phyloP scores from a whole-genome alignment of 331 rosid species.

The Saraca asoca region DNA sequence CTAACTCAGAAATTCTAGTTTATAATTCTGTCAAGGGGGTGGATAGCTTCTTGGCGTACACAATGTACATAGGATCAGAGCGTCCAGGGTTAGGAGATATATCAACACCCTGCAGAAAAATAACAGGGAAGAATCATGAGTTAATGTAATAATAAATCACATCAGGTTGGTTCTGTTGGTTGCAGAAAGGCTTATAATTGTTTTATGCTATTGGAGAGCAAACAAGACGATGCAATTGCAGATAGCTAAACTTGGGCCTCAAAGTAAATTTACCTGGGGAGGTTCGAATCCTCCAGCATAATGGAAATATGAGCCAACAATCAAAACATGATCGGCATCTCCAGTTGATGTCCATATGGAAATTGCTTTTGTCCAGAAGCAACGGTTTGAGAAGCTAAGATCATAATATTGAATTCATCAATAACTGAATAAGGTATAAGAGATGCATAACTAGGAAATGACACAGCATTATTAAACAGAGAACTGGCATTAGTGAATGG shows the following conservation, averaged over 20 bases:
- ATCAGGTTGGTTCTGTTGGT: no score
- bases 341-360: conserved; percentile 83
- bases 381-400: conserved; percentile 69
- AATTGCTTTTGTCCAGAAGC: conserved; percentile 74
- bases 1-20: conserved; percentile 7
- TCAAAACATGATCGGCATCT: conserved; percentile 68
- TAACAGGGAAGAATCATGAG: neutral
- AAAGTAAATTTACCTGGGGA: conserved; percentile 57
- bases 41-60: conserved; percentile 56
- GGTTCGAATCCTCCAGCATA: conserved; percentile 77
- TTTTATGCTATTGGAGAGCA: no score
- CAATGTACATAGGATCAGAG: conserved; percentile 72
- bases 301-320: conserved; percentile 76
- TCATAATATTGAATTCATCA: conserved; percentile 14
- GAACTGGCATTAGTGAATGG: neutral
- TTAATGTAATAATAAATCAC: no score
- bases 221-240: neutral
- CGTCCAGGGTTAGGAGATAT: conserved; percentile 81
- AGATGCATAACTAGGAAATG: conserved; percentile 20
- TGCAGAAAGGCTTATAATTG: no score
- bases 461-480: neutral
- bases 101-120: conserved; percentile 59
- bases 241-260: neutral
- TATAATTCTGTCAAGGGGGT: conserved; percentile 34
- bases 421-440: neutral